These are phyloP conservation scores for Sugiyamaella americana DNA, from an alignment of 805 yeast genomes.

Conservation along the genomic window DNA sequence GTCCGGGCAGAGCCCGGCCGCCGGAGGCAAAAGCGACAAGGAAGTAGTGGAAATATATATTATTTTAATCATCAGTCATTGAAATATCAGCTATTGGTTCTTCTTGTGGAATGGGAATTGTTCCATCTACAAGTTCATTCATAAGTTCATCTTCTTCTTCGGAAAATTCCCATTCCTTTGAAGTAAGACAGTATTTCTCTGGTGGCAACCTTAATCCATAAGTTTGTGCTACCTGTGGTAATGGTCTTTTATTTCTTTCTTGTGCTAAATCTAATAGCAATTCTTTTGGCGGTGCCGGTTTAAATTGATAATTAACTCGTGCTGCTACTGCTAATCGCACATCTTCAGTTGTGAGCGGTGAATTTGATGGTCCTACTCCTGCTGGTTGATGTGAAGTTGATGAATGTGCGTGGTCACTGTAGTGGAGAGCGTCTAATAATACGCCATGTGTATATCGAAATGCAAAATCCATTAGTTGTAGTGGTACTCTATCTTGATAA, in stretches of 20 bases:
- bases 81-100: constrained; percentile 10
- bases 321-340: constrained; percentile 89
- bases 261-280: constrained; percentile 82
- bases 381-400: constrained; percentile 33
- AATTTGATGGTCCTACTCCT: constrained; percentile 30
- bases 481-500: constrained; percentile 92
- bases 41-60: constrained; percentile 3
- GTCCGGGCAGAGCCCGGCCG: too few relatives aligned
- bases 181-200: constrained; percentile 91
- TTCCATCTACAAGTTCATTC: constrained; percentile 28
- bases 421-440: constrained; percentile 80
- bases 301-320: constrained; percentile 90
- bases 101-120: constrained; percentile 36
- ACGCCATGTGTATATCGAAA: constrained; percentile 78
- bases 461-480: constrained; percentile 96
- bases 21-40: too few relatives aligned
- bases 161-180: constrained; percentile 64
- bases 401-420: constrained; percentile 64
- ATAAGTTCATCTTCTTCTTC: constrained; percentile 37
- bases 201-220: constrained; percentile 96
- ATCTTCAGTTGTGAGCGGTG: constrained; percentile 77
- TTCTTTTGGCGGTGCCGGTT: constrained; percentile 93
- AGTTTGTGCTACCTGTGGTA: constrained; percentile 85
- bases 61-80: constrained; percentile 9
- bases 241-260: constrained; percentile 80